Conservation (phyloP, 495 filamentous ascomycete genomes). For the Aspergillus olivimuriae region DNA sequence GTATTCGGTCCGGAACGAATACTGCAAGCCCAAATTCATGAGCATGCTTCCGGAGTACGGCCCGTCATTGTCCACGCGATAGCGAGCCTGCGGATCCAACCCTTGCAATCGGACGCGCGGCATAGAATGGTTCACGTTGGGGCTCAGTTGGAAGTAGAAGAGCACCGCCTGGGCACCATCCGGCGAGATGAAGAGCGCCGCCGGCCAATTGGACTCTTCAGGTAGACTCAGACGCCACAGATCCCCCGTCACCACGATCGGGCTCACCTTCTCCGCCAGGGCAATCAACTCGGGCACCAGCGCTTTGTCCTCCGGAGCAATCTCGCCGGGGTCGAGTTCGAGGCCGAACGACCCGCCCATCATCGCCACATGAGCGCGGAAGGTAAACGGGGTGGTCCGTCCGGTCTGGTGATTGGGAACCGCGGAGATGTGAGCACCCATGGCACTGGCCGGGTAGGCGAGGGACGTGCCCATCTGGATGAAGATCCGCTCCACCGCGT, state of each 20-base stretch:
- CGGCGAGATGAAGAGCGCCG: conserved; percentile 43
- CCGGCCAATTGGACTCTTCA: conserved; percentile 49
- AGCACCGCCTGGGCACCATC: conserved; percentile 36
- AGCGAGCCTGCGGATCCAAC: conserved; percentile 37
- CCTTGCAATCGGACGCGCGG: conserved; percentile 41
- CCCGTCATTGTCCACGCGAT: conserved; percentile 33
- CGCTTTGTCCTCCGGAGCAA: conserved; percentile 35
- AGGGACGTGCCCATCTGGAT: conserved; percentile 52
- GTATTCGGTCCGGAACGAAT: conserved; percentile 31
- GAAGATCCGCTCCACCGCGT: conserved; percentile 43
- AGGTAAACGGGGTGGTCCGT: conserved; percentile 39
- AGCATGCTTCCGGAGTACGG: conserved; percentile 39
- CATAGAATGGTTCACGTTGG: conserved; percentile 35
- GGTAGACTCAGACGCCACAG: conserved; percentile 46
- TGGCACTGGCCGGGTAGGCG: conserved; percentile 47
- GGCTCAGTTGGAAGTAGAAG: conserved; percentile 44
- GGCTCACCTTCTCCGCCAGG: conserved; percentile 43
- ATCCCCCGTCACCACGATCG: conserved; percentile 43
- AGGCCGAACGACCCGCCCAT: conserved; percentile 54
- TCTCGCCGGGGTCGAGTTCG: conserved; percentile 42
- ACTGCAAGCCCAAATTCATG: conserved; percentile 44
- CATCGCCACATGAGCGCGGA: conserved; percentile 50
- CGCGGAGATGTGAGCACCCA: conserved; percentile 51
- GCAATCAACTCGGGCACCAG: conserved; percentile 40
- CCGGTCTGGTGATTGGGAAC: conserved; percentile 47